Evolutionary conservation across 805 yeast species (phyloP), one percentile per base, ranked within the genome.

Genomic region (Kluyveromyces starmeri): DNA sequence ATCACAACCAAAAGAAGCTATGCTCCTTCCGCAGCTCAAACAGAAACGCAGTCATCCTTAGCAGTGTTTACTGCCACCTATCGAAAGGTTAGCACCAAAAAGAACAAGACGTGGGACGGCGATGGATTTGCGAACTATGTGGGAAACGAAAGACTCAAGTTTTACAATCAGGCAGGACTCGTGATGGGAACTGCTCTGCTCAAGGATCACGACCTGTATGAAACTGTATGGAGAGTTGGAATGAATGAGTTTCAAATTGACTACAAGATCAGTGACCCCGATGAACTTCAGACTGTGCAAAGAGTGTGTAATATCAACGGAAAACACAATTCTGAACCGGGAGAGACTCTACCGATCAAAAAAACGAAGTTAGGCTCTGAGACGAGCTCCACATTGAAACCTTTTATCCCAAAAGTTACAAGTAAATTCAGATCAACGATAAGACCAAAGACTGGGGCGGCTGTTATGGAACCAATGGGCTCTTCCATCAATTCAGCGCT

Each of bases 61-160:
- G n/a, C n/a, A n/a, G n/a, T n/a, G 22, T 59, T 51, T 31, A 44
- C 47, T 10, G 73, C 75, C 5, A 68, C 83, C 44, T 82, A 79
- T 70, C 63, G 98, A 21, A 85, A 84, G 53, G 66, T 67, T 27
- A 65, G 89, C 0, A 66, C 61, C 20, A 84, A 82, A 58, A 85
- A 89, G 64, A 76, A 86, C 55, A 88, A 88, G 53, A 77, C 85
- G 0, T 92, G 98, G 98, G 94, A 84, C 36, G 95, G 94, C 2
- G 97, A 92, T 59, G 97, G 95, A 0, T 57, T 61, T 21, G 60
- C 80, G 11, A 46, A 58, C 0, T 51, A 67, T 2, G 49, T 56
- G n/a, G 41, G 34, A 9, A 41, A 43, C 10, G 39, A 35, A 32
- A 35, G 45, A 37, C 30, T 63, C 16, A 32, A 42, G 13, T 47